Evolutionary conservation across 2,329 filamentous ascomycete species (phyloP), one percentile per base, ranked within the genome.

Genomic region (Sporothrix schenckii): DNA sequence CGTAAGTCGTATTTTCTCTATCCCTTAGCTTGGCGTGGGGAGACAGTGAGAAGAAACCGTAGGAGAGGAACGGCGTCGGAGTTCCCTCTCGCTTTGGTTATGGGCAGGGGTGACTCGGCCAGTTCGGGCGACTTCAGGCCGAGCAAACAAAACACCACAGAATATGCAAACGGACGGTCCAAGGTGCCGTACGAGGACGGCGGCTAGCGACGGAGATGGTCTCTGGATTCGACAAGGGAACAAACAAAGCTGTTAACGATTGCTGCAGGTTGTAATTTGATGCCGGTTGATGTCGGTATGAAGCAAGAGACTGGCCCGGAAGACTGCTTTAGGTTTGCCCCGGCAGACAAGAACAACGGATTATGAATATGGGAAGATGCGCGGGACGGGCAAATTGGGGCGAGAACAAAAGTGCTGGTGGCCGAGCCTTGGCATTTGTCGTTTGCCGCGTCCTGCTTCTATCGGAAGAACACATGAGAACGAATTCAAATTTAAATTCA

Each of bases 281-380:
- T 30, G 27, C 27, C 27, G 27, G 27, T 30, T 30, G 27, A 30
- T 30, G 27, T 30, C 27, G 27, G 27, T 3, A 30, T 30, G 27
- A 30, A 30, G 27, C 27, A 30, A 30, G 27, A 30, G 27, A 30
- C 27, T 30, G 27, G 27, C 27, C 27, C 27, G 27, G 27, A 30
- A 30, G 27, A 30, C 27, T 30, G 4, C 3, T 30, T 30, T 3
- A 30, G 27, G 27, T 30, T 30, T 30, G 27, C 27, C 27, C 27
- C 27, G 4, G 27, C 27, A 30, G 27, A 30, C 27, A 30, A 30
- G 27, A 30, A 30, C 27, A 30, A 30, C 16, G 56, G 56, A 41
- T 60, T 41, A 41, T 41, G 54, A 60, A 60, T 60, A 60, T 60
- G 41, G 19, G 56, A 41, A 1, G 56, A 44, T 19, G 34, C n/a